Percentiles rank a stretch among this genome's conserved stretches.
Conservation (phyloP, 495 filamentous ascomycete species). For the Penicillium silybi region DNA sequence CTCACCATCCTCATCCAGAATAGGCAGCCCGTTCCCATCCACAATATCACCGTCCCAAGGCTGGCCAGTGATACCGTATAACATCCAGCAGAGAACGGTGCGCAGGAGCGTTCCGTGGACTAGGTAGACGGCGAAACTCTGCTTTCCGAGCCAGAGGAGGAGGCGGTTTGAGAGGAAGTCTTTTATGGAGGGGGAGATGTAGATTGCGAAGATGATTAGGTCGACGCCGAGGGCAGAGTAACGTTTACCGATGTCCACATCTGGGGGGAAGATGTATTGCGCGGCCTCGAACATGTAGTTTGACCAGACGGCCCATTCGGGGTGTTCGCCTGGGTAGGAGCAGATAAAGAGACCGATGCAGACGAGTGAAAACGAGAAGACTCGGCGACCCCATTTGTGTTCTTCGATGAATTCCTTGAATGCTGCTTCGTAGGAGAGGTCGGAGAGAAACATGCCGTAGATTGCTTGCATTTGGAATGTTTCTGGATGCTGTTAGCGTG, state of each 20-base stretch:
- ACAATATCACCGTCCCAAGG: constrained; percentile 44
- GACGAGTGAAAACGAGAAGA: constrained; percentile 43
- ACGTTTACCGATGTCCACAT: constrained; percentile 47
- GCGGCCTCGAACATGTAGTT: constrained; percentile 40
- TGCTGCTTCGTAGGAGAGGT: constrained; percentile 51
- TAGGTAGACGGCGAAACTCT: constrained; percentile 66
- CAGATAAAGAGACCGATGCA: constrained; percentile 51
- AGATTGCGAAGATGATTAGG: constrained; percentile 53
- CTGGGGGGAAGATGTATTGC: constrained; percentile 52
- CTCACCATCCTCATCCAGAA: constrained; percentile 43
- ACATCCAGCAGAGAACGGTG: constrained; percentile 59
- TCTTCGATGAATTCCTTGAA: constrained; percentile 48
- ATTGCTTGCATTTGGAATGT: constrained; percentile 57
- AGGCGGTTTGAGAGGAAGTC: constrained; percentile 51
- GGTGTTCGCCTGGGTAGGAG: constrained; percentile 57
- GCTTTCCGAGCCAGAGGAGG: constrained; percentile 63
- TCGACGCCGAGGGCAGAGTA: constrained; percentile 58
- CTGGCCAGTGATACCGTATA: constrained; percentile 53
- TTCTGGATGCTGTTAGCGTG: constrained; percentile 18
- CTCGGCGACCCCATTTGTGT: constrained; percentile 42
- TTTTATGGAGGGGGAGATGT: constrained; percentile 54
- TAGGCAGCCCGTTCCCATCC: constrained; percentile 43
- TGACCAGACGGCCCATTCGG: constrained; percentile 58
- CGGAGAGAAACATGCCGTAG: constrained; percentile 60
- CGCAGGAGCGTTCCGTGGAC: constrained; percentile 63